These are phyloP conservation scores for Neohortaea acidophila DNA, from an alignment of 495 filamentous ascomycete genomes.

Conservation along the genomic window DNA sequence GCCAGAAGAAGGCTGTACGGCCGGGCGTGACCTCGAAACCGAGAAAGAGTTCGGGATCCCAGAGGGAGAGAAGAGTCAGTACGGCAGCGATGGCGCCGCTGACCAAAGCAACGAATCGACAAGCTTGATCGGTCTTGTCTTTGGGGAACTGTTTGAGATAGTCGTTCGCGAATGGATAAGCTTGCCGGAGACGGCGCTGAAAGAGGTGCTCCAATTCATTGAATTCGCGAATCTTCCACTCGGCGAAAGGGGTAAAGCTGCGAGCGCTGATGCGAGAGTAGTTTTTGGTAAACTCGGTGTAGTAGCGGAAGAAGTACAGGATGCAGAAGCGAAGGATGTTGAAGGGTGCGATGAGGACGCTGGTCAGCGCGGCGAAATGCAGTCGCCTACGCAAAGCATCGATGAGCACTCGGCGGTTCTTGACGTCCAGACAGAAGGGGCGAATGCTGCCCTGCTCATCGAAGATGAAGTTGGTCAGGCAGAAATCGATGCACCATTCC, in stretches of 20 bases:
- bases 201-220: conserved; percentile 92
- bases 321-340: conserved; percentile 67
- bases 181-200: conserved; percentile 78
- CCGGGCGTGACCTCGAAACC: conserved; percentile 79
- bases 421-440: conserved; percentile 66
- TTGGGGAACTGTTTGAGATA: conserved; percentile 97
- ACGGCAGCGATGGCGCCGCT: conserved; percentile 73
- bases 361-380: conserved; percentile 66
- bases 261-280: conserved; percentile 68
- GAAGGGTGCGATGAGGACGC: conserved; percentile 70
- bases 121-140: conserved; percentile 70
- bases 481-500: conserved; percentile 77
- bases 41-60: conserved; percentile 81
- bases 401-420: conserved; percentile 63
- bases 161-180: conserved; percentile 76
- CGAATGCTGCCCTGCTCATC: conserved; percentile 72
- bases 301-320: conserved; percentile 63
- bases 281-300: conserved; percentile 78
- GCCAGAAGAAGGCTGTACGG: conserved; percentile 69
- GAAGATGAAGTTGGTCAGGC: conserved; percentile 87
- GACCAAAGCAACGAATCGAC: conserved; percentile 72
- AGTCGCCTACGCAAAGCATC: conserved; percentile 61
- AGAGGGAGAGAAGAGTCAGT: conserved; percentile 58
- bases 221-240: conserved; percentile 98
- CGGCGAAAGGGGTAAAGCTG: conserved; percentile 80